Evolutionary conservation across 306 rosid species (phyloP).

Genomic region (Castanospermum australe): DNA sequence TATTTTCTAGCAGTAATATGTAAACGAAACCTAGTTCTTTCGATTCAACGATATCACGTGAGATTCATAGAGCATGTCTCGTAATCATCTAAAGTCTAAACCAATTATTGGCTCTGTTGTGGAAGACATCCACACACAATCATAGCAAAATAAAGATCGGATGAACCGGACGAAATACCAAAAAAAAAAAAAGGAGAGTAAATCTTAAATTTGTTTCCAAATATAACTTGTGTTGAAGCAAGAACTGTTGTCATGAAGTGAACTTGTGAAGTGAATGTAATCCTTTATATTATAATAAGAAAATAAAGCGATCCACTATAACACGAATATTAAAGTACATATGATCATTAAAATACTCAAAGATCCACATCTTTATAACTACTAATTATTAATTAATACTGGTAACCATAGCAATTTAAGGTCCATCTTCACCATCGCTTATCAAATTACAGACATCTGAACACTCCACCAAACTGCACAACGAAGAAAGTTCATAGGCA

Average conservation of each 20-base stretch:
- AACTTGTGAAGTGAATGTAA: neutral
- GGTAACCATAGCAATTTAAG: conserved; percentile 24
- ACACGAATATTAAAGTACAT: neutral
- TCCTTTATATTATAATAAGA: neutral
- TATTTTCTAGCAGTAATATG: too few species aligned
- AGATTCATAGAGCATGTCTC: too few species aligned
- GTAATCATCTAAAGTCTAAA: too few species aligned
- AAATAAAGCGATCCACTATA: neutral
- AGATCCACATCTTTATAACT: neutral
- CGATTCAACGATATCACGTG: too few species aligned
- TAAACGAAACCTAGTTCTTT: too few species aligned
- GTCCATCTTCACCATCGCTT: conserved; percentile 62
- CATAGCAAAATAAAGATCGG: too few species aligned
- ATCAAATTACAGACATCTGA: conserved; percentile 89
- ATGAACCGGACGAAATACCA: too few species aligned
- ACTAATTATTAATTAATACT: neutral
- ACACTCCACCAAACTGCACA: conserved; percentile 90
- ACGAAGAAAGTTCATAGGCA: neutral
- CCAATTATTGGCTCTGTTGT: too few species aligned
- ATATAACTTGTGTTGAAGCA: neutral
- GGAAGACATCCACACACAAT: too few species aligned
- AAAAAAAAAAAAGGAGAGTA: too few species aligned
- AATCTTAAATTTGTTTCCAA: too few species aligned
- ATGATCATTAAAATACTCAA: neutral
- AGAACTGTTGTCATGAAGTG: too few species aligned